These are phyloP conservation scores for Fusarium pseudoanthophilum DNA, from an alignment of 2,329 filamentous ascomycete species.

Conservation along the genomic window DNA sequence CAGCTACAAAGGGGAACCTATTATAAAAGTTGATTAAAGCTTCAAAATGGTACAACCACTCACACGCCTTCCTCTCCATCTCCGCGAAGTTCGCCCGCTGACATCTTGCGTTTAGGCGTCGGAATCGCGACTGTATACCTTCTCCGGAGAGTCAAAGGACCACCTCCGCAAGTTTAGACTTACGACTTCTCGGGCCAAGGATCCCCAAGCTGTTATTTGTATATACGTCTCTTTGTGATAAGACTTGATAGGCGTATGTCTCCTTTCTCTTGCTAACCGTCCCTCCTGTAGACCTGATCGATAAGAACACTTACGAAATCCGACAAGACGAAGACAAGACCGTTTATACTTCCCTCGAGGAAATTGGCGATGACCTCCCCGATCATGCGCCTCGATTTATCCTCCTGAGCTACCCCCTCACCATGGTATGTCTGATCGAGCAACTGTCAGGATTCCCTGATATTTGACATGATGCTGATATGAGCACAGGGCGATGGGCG, in stretches of 20 bases:
- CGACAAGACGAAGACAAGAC: constrained; percentile 79
- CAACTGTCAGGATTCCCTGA: neutral
- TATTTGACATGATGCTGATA: constrained; percentile 24
- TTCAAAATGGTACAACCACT: constrained; percentile 31
- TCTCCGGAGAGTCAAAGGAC: constrained; percentile 89
- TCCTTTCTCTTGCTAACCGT: constrained; percentile 24
- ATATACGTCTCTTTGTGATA: constrained; percentile 58
- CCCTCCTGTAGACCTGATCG: constrained; percentile 78
- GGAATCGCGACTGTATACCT: constrained; percentile 90
- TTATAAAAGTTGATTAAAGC: neutral
- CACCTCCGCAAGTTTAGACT: constrained; percentile 95
- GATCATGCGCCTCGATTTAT: constrained; percentile 92
- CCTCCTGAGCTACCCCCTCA: constrained; percentile 90
- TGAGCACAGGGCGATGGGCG: constrained; percentile 77
- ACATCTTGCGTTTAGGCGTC: constrained; percentile 59
- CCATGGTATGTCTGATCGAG: constrained; percentile 68
- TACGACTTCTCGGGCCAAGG: constrained; percentile 85
- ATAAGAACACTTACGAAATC: constrained; percentile 91
- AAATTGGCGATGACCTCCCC: constrained; percentile 88
- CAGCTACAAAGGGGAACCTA: neutral
- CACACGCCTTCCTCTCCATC: neutral
- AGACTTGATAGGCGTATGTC: neutral
- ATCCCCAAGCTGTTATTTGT: constrained; percentile 95
- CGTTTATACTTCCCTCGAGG: constrained; percentile 83
- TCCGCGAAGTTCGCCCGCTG: constrained; percentile 3